These are phyloP conservation scores for Incumbomyces lentus DNA, from an alignment of 2,329 filamentous ascomycete genomes.

Conservation along the genomic window DNA sequence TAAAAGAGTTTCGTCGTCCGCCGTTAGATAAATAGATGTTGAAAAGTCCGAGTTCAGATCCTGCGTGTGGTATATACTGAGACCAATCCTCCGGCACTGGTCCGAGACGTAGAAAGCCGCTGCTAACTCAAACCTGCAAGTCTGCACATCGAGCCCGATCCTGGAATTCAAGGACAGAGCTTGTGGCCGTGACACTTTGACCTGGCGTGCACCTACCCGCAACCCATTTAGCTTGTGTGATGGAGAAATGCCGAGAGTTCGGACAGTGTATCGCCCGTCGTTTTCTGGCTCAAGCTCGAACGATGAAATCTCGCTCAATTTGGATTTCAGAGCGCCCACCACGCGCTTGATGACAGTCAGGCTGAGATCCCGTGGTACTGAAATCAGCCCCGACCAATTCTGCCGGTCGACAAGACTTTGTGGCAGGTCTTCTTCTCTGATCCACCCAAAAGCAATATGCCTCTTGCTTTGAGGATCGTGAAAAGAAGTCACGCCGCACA, in stretches of 20 bases:
- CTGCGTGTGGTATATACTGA: slow-evolving; percentile 23
- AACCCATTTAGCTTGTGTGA: slow-evolving; percentile 21
- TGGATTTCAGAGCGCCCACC: slow-evolving; percentile 27
- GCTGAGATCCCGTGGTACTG: slow-evolving; percentile 36
- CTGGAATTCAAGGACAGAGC: slow-evolving; percentile 19
- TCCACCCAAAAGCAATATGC: slow-evolving; percentile 40
- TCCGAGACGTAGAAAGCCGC: slow-evolving; percentile 19
- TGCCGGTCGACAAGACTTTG: slow-evolving; percentile 34
- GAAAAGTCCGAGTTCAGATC: slow-evolving; percentile 21
- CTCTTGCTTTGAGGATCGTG: slow-evolving; percentile 33
- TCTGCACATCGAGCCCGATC: slow-evolving; percentile 11
- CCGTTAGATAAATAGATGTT: slow-evolving; percentile 33
- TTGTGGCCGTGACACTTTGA: slow-evolving; percentile 1
- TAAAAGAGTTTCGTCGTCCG: slow-evolving; percentile 30
- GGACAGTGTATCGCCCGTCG: slow-evolving; percentile 27
- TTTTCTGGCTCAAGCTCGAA: slow-evolving; percentile 25
- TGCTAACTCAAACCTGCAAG: slow-evolving; percentile 10
- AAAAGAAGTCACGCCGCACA: slow-evolving; percentile 43
- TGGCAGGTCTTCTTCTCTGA: slow-evolving; percentile 42
- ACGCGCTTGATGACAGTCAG: slow-evolving; percentile 32
- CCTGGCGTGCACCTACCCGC: slow-evolving; percentile 9
- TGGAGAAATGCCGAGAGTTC: slow-evolving; percentile 33
- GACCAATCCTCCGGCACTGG: slow-evolving; percentile 22
- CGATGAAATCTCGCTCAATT: slow-evolving; percentile 33
- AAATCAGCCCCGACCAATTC: slow-evolving; percentile 42